phyloP scores from a whole-genome alignment of 139 green algal genomes.

The Bryopsis sp. region DNA sequence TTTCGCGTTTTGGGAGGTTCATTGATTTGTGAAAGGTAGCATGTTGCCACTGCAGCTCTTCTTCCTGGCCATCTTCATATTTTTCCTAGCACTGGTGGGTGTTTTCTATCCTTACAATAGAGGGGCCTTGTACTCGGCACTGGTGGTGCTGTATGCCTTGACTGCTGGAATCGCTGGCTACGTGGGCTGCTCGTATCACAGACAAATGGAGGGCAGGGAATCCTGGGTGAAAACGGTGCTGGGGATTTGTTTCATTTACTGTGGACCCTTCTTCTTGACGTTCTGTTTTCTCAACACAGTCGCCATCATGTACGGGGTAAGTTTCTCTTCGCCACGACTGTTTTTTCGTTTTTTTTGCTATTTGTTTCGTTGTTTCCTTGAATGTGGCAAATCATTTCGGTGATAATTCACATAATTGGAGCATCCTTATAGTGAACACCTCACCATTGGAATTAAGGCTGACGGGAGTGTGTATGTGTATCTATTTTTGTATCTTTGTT shows the following conservation, averaged over 20 bases:
- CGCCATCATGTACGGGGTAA: conserved; percentile 54
- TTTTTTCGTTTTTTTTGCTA: neutral
- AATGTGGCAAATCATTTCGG: neutral
- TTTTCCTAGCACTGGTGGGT: conserved; percentile 70
- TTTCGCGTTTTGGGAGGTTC: too few relatives aligned
- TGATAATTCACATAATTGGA: neutral
- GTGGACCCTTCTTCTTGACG: conserved; percentile 54
- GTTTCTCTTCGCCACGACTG: neutral
- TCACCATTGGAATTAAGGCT: neutral
- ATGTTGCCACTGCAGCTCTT: conserved; percentile 43
- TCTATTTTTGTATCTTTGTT: conserved; percentile 10
- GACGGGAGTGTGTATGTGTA: neutral
- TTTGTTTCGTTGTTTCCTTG: conserved; percentile 11
- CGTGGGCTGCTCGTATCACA: conserved; percentile 58
- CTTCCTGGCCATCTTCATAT: conserved; percentile 69
- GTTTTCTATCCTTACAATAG: conserved; percentile 91
- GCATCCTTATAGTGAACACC: neutral
- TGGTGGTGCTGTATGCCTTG: conserved; percentile 85
- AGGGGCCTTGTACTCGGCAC: conserved; percentile 69
- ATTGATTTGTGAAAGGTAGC: too few relatives aligned
- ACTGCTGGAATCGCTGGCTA: conserved; percentile 74
- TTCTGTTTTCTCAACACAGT: conserved; percentile 83
- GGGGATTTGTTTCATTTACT: conserved; percentile 60
- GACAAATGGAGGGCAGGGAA: conserved; percentile 70
- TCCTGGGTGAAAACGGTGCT: conserved; percentile 72